Evolutionary conservation across 2,329 filamentous ascomycete species (phyloP).

Genomic region (Monilinia laxa): DNA sequence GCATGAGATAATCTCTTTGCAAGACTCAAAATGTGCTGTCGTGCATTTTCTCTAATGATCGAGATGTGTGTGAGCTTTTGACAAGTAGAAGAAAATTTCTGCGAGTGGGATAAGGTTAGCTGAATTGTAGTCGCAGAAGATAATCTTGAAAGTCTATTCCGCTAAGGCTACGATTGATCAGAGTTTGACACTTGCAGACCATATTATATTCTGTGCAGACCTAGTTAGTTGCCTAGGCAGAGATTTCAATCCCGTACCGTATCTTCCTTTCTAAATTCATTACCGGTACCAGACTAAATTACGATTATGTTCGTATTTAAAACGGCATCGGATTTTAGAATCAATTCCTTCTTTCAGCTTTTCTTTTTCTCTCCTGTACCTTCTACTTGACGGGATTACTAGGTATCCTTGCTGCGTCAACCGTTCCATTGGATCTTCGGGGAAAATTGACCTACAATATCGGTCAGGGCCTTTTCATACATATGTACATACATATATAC

Average conservation of each 20-base stretch:
- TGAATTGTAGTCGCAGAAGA: not conserved
- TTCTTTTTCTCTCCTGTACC: not conserved
- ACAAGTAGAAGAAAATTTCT: not conserved
- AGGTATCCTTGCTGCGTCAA: conserved; percentile 11
- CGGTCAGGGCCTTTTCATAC: not conserved
- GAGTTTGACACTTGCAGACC: no score
- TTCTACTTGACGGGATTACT: not conserved
- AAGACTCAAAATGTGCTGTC: conserved; percentile 16
- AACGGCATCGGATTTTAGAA: conserved; percentile 3
- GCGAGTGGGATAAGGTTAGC: not conserved
- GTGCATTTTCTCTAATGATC: not conserved
- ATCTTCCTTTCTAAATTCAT: not conserved
- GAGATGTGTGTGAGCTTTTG: not conserved
- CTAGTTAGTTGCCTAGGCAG: not conserved
- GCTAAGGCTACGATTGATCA: not conserved
- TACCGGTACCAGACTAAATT: not conserved
- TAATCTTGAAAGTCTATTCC: not conserved
- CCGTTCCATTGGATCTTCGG: conserved; percentile 19
- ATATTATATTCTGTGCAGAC: no score
- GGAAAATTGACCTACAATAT: conserved; percentile 3
- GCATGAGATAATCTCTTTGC: conserved; percentile 12
- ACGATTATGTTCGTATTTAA: not conserved
- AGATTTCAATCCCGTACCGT: not conserved
- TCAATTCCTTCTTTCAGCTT: not conserved
- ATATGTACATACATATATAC: no score